Conservation (phyloP, 2,329 filamentous ascomycete species). For the Thelonectria rubi region DNA sequence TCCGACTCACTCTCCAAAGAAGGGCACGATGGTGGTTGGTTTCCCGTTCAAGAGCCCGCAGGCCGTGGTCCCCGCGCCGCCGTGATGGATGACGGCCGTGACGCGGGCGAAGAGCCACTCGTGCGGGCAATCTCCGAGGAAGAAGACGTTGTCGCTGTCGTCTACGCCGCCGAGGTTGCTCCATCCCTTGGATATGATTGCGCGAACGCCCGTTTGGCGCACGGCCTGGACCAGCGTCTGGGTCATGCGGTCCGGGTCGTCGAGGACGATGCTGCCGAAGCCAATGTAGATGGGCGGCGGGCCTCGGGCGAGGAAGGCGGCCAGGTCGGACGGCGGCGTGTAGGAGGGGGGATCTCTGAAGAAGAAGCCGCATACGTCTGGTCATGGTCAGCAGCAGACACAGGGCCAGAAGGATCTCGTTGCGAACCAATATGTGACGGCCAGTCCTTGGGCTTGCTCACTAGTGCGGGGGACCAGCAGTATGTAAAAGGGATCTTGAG, state of each 20-base stretch:
- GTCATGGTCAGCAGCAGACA: not conserved
- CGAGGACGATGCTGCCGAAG: slow-evolving; percentile 77
- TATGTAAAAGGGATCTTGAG: slow-evolving; percentile 79
- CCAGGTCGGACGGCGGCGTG: slow-evolving; percentile 62
- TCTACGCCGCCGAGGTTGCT: slow-evolving; percentile 69
- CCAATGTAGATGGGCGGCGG: slow-evolving; percentile 74
- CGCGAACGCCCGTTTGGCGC: slow-evolving; percentile 68
- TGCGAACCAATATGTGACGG: slow-evolving; percentile 62
- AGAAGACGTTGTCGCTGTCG: slow-evolving; percentile 68
- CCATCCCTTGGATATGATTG: slow-evolving; percentile 77
- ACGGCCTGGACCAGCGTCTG: slow-evolving; percentile 73
- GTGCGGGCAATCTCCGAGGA: slow-evolving; percentile 76
- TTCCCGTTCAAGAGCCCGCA: slow-evolving; percentile 73
- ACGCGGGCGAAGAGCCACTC: slow-evolving; percentile 78
- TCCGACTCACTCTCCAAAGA: slow-evolving; percentile 68
- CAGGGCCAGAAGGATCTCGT: too few relatives aligned
- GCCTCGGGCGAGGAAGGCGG: slow-evolving; percentile 64
- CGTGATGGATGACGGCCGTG: slow-evolving; percentile 73
- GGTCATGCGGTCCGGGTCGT: slow-evolving; percentile 72
- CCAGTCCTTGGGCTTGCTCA: slow-evolving; percentile 74
- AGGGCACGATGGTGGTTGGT: slow-evolving; percentile 77
- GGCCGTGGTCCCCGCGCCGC: slow-evolving; percentile 77
- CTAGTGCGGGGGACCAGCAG: slow-evolving; percentile 76
- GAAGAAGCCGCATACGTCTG: slow-evolving; percentile 69
- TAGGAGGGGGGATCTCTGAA: slow-evolving; percentile 67